These are phyloP conservation scores for Trichosporon coremiiforme DNA, from an alignment of 1,284 basidiomycete genomes.

Conservation along the genomic window DNA sequence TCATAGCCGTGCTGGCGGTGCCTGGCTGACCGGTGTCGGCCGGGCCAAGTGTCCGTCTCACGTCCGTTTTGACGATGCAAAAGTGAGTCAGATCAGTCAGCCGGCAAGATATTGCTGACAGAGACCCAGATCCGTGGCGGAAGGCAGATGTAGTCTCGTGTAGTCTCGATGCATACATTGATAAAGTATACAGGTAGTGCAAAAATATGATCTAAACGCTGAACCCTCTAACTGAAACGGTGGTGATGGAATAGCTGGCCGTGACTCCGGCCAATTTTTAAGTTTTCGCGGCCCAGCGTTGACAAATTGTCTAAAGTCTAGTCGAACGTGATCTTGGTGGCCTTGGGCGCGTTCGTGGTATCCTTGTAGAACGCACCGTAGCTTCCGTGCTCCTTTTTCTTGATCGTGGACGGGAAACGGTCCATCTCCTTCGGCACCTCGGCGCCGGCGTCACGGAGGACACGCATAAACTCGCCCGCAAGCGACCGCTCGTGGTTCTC, in stretches of 20 bases:
- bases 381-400: conserved; percentile 71
- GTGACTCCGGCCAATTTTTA: not conserved
- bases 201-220: conserved; percentile 12
- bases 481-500: conserved; percentile 81
- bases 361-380: conserved; percentile 77
- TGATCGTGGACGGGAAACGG: conserved; percentile 94
- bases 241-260: not conserved
- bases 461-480: conserved; percentile 90
- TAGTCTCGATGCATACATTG: conserved; percentile 18
- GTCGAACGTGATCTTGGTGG: conserved; percentile 86
- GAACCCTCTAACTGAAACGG: not conserved
- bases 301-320: conserved; percentile 35
- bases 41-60: conserved; percentile 3
- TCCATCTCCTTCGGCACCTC: conserved; percentile 70
- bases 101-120: not conserved
- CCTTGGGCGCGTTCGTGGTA: conserved; percentile 69
- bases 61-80: not conserved
- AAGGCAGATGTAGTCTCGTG: not conserved
- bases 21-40: not conserved
- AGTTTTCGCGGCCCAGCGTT: not conserved
- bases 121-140: not conserved
- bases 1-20: not conserved
- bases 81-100: not conserved
- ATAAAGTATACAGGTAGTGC: conserved; percentile 17
- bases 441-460: conserved; percentile 83